These are phyloP conservation scores for Mycena albidolilacea DNA, from an alignment of 768 basidiomycete species.

Conservation along the genomic window DNA sequence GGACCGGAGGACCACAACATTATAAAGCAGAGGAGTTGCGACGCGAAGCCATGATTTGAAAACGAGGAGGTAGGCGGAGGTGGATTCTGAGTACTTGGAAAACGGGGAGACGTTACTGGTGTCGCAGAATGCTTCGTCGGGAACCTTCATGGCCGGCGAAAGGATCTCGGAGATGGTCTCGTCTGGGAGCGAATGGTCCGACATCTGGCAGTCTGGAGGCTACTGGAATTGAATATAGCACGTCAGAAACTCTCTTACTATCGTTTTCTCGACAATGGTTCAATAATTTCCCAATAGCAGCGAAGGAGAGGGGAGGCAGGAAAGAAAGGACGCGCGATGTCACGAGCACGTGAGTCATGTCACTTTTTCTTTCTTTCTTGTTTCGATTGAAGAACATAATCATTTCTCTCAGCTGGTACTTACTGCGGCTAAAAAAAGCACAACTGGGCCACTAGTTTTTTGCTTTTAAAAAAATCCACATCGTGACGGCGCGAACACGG, in stretches of 20 bases:
- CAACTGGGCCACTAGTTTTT: too few relatives aligned
- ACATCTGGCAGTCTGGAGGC: not conserved
- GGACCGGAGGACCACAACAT: slow-evolving; percentile 43
- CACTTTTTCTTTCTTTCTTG: not conserved
- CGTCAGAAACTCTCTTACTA: too few relatives aligned
- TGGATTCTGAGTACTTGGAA: not conserved
- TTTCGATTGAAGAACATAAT: too few relatives aligned
- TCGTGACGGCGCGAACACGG: too few relatives aligned
- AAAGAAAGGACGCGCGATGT: not conserved
- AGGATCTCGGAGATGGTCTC: not conserved
- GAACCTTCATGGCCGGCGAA: not conserved
- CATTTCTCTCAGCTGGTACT: too few relatives aligned
- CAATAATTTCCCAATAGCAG: too few relatives aligned
- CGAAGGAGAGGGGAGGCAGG: not conserved
- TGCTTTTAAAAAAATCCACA: too few relatives aligned
- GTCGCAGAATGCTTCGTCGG: not conserved
- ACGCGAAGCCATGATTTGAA: slow-evolving; percentile 47
- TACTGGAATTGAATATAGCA: not conserved
- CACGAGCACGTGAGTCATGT: not conserved
- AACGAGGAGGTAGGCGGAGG: not conserved
- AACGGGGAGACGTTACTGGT: not conserved
- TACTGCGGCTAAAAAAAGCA: too few relatives aligned
- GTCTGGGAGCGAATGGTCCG: not conserved
- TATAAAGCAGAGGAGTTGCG: slow-evolving; percentile 45
- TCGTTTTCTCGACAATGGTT: too few relatives aligned